Evolutionary conservation across 495 filamentous ascomycete genomes (phyloP).

Genomic region (Podospora comata): DNA sequence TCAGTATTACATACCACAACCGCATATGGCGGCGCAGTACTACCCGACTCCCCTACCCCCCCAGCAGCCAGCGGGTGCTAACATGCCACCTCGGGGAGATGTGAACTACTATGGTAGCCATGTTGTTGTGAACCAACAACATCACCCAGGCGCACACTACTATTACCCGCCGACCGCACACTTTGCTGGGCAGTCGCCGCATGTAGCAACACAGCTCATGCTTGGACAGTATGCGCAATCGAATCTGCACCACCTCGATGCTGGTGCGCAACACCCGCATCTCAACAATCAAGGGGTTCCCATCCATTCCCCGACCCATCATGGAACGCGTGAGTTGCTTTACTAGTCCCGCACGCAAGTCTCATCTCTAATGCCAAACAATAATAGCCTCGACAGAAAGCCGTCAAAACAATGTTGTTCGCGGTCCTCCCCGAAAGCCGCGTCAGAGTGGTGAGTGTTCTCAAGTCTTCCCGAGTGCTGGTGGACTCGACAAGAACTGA

Average conservation of each 20-base stretch:
- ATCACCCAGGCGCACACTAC: constrained; percentile 34
- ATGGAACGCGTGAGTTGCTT: constrained; percentile 17
- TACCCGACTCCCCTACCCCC: constrained; percentile 37
- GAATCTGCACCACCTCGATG: constrained; percentile 13
- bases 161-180: constrained; percentile 39
- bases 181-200: constrained; percentile 29
- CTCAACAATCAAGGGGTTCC: constrained; percentile 9
- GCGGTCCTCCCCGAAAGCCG: constrained; percentile 89
- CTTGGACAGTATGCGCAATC: constrained; percentile 32
- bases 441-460: constrained; percentile 60
- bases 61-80: constrained; percentile 27
- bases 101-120: constrained; percentile 39
- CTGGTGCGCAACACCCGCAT: constrained; percentile 16
- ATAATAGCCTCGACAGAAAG: background rate
- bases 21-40: constrained; percentile 37
- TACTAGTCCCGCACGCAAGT: background rate
- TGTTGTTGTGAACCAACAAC: constrained; percentile 38
- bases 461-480: background rate
- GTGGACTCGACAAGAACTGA: constrained; percentile 15
- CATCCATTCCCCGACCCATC: constrained; percentile 6
- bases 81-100: constrained; percentile 32
- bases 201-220: constrained; percentile 31
- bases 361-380: background rate
- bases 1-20: constrained; percentile 42
- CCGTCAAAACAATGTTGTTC: constrained; percentile 52